A percentile compares a stretch with the other conserved stretches of the same genome.
Evolutionary conservation across 177 flowering plant genomes (phyloP).

Genomic region (Vitis hybrid): DNA sequence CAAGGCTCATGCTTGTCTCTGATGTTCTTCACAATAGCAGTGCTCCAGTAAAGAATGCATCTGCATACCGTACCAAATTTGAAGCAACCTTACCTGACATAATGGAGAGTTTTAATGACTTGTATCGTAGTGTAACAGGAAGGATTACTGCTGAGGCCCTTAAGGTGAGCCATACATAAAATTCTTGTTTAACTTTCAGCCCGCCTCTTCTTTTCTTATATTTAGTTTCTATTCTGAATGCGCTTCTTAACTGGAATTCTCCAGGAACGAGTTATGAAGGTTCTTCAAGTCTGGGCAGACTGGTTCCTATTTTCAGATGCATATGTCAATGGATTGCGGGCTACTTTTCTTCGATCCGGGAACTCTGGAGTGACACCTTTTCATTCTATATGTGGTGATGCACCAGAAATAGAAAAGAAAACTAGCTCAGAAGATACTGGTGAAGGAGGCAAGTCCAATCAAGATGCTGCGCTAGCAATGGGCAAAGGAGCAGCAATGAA

Average conservation of each 20-base stretch:
- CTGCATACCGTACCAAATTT: slow-evolving; percentile 97
- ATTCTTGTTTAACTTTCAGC: not conserved
- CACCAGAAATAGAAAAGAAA: slow-evolving; percentile 73
- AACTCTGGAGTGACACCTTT: slow-evolving; percentile 83
- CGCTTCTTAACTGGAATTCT: slow-evolving; percentile 5
- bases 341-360: slow-evolving; percentile 87
- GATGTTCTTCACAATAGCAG: slow-evolving; percentile 98
- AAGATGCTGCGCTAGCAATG: slow-evolving; percentile 93
- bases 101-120: slow-evolving; percentile 97
- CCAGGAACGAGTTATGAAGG: slow-evolving; percentile 95
- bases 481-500: slow-evolving; percentile 86
- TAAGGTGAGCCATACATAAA: slow-evolving; percentile 48
- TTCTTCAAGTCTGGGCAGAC: slow-evolving; percentile 98
- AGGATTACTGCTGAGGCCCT: slow-evolving; percentile 99
- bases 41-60: slow-evolving; percentile 98
- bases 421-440: slow-evolving; percentile 40
- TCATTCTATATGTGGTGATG: slow-evolving; percentile 92
- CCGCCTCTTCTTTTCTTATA: not conserved
- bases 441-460: slow-evolving; percentile 54
- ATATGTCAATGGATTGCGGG: slow-evolving; percentile 92
- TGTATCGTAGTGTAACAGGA: slow-evolving; percentile 89
- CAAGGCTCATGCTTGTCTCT: slow-evolving; percentile 99
- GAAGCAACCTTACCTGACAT: slow-evolving; percentile 93
- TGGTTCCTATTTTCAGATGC: slow-evolving; percentile 99
- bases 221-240: not conserved